phyloP scores from a whole-genome alignment of 345 rosid genomes.

The Ceriops zippeliana region DNA sequence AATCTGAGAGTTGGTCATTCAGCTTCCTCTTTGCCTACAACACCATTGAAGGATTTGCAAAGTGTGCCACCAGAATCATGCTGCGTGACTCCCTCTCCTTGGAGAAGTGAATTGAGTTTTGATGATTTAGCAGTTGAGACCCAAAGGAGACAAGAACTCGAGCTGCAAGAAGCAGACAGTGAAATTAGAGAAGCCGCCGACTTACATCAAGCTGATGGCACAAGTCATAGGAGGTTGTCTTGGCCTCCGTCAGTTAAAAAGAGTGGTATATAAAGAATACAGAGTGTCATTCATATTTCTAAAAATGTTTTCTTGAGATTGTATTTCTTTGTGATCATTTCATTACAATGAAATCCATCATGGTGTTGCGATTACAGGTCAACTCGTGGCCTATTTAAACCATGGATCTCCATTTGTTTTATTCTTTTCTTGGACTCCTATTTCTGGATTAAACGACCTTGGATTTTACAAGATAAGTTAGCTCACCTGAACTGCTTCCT shows the following conservation, averaged over 20 bases:
- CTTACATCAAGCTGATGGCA: slow-evolving; percentile 36
- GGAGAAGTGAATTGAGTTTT: slow-evolving; percentile 60
- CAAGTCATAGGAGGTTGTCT: slow-evolving; percentile 65
- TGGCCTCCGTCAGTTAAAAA: slow-evolving; percentile 80
- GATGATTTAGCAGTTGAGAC: slow-evolving; percentile 57
- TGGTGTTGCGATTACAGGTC: no score
- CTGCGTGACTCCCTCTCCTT: slow-evolving; percentile 66
- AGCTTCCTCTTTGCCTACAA: slow-evolving; percentile 50
- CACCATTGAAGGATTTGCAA: slow-evolving; percentile 48
- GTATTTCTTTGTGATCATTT: no score
- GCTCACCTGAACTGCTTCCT: no score
- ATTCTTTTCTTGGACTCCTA: no score
- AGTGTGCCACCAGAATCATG: slow-evolving; percentile 42
- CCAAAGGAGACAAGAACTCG: slow-evolving; percentile 37
- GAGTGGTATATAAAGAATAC: slow-evolving; percentile 16
- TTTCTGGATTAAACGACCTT: no score
- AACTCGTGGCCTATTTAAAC: no score
- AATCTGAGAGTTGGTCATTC: slow-evolving; percentile 72
- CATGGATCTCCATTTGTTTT: no score
- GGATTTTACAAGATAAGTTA: no score
- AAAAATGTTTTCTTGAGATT: no score
- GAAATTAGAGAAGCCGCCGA: slow-evolving; percentile 41
- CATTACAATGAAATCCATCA: no score
- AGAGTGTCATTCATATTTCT: background rate
- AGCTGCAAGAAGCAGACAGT: slow-evolving; percentile 40